A percentile compares a stretch with the other conserved stretches of the same genome.
Conservation (phyloP, 257 asterid genomes). For the Thymus mandschuricus region DNA sequence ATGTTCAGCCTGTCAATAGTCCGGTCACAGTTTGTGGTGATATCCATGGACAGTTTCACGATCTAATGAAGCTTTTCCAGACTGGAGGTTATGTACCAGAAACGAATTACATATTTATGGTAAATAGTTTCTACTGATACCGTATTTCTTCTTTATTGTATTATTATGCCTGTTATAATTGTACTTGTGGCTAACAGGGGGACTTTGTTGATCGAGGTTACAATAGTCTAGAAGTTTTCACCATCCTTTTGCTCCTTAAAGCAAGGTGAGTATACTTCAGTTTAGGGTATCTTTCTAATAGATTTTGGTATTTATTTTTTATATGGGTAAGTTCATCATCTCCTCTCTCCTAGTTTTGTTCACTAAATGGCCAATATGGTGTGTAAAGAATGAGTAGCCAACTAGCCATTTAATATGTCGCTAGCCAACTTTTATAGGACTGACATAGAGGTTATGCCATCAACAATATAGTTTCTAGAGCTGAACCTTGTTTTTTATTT, state of each 20-base stretch:
- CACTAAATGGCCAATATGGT: background rate
- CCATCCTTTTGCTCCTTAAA: conserved; percentile 93
- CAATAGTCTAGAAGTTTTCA: conserved; percentile 95
- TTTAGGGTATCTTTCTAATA: conserved; percentile 8
- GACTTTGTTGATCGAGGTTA: conserved; percentile 99
- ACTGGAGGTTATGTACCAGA: conserved; percentile 99
- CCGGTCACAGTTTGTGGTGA: conserved; percentile 99
- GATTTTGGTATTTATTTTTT: background rate
- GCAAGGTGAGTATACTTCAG: conserved; percentile 68
- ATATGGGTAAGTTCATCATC: background rate
- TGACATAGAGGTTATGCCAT: conserved; percentile 19
- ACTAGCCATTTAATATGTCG: conserved; percentile 13
- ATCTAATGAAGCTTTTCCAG: conserved; percentile 96
- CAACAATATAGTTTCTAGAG: conserved; percentile 22
- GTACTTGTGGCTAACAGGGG: conserved; percentile 59
- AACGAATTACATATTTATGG: conserved; percentile 97
- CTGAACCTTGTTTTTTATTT: conserved; percentile 17
- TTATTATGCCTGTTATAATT: conserved; percentile 20
- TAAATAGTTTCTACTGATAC: conserved; percentile 30
- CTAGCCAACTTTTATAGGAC: conserved; percentile 17
- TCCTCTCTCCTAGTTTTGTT: background rate
- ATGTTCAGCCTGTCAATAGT: conserved; percentile 98
- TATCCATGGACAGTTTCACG: conserved; percentile 98
- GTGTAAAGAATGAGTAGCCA: background rate
- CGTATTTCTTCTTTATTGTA: background rate